phyloP scores from a whole-genome alignment of 495 filamentous ascomycete genomes.

The Amniculicola lignicola region DNA sequence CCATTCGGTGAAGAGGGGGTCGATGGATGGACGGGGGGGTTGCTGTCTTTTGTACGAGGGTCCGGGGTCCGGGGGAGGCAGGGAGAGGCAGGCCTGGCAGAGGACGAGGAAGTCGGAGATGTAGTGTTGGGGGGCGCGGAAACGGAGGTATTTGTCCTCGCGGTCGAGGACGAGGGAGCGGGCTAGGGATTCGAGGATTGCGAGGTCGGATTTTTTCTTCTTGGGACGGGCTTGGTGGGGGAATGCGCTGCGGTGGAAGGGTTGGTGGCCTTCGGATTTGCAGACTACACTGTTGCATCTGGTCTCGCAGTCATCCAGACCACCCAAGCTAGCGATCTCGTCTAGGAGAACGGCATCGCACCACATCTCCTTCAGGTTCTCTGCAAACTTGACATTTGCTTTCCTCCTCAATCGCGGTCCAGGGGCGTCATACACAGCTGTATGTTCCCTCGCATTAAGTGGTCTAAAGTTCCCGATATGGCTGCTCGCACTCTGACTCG shows the following conservation, averaged over 20 bases:
- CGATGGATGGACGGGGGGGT: not conserved
- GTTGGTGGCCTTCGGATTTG: not conserved
- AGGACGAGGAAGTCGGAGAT: constrained; percentile 6
- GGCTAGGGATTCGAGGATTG: not conserved
- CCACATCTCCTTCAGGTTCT: constrained; percentile 22
- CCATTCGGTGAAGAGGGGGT: not conserved
- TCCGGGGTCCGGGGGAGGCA: not conserved
- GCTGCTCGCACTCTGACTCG: constrained; percentile 18
- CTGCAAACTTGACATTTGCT: constrained; percentile 6
- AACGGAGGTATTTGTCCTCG: constrained; percentile 17
- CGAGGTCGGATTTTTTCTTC: not conserved
- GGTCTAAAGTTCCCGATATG: constrained; percentile 22
- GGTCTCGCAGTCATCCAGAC: constrained; percentile 5
- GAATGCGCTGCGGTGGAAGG: not conserved
- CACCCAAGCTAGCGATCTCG: constrained; percentile 5
- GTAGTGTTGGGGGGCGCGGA: not conserved
- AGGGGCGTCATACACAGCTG: constrained; percentile 6
- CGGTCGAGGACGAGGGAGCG: constrained; percentile 14
- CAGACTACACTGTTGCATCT: constrained; percentile 5
- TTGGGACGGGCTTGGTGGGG: not conserved
- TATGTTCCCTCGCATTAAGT: not conserved
- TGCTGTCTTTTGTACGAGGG: not conserved
- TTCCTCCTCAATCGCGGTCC: not conserved
- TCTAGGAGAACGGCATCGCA: constrained; percentile 18
- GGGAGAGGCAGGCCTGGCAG: not conserved